Conservation (phyloP, 2,329 filamentous ascomycete genomes). For the Aureobasidium sp. region DNA sequence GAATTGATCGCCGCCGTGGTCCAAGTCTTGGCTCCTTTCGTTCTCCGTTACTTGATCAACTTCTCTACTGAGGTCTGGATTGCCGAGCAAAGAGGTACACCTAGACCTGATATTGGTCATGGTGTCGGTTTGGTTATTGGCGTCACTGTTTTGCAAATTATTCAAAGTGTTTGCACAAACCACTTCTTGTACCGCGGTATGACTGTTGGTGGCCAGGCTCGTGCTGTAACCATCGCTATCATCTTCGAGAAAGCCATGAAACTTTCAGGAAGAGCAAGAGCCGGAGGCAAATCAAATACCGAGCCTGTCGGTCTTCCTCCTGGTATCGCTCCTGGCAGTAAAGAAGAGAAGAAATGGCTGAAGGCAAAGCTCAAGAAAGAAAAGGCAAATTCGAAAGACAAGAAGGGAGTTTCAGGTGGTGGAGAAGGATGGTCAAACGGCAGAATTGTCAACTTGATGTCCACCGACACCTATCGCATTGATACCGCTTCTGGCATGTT, state of each 20-base stretch:
- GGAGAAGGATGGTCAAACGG: slow-evolving; percentile 87
- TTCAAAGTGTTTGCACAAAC: slow-evolving; percentile 72
- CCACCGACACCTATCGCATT: slow-evolving; percentile 86
- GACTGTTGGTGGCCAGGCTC: slow-evolving; percentile 77
- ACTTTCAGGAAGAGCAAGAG: slow-evolving; percentile 78
- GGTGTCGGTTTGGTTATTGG: slow-evolving; percentile 80
- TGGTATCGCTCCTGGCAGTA: slow-evolving; percentile 39
- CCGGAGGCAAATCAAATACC: slow-evolving; percentile 54
- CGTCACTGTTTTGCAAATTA: slow-evolving; percentile 74
- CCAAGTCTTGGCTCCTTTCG: slow-evolving; percentile 77
- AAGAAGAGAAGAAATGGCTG: slow-evolving; percentile 42
- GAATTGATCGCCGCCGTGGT: slow-evolving; percentile 61
- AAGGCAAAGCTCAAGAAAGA: slow-evolving; percentile 37
- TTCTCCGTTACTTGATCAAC: slow-evolving; percentile 74
- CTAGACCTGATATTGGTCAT: slow-evolving; percentile 59
- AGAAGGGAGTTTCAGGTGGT: slow-evolving; percentile 52
- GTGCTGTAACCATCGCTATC: slow-evolving; percentile 72
- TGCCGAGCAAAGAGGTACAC: slow-evolving; percentile 45
- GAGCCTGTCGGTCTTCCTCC: slow-evolving; percentile 24
- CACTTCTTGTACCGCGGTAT: slow-evolving; percentile 92
- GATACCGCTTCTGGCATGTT: slow-evolving; percentile 84
- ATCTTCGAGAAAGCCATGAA: slow-evolving; percentile 93
- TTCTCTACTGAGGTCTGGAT: slow-evolving; percentile 77
- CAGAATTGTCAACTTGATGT: slow-evolving; percentile 87
- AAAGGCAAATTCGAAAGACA: slow-evolving; percentile 31